Conservation (phyloP, 1,284 basidiomycete species). For the Fistulinella cinereoalba region DNA sequence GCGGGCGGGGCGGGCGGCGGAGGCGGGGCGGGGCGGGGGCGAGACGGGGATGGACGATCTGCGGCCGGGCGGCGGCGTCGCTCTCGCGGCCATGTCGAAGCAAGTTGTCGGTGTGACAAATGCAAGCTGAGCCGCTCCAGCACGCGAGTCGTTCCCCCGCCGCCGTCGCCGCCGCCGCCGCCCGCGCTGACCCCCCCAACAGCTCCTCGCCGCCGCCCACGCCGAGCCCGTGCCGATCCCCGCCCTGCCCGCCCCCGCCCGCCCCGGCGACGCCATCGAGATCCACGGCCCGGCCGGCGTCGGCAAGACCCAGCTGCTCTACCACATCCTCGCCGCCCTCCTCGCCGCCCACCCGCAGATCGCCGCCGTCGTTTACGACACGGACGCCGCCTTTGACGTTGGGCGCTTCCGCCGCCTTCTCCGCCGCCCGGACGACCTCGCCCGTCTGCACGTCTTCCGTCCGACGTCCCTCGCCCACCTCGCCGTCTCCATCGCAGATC, state of each 20-base stretch:
- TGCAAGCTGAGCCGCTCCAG: constrained; percentile 46
- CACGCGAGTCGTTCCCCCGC: constrained; percentile 34
- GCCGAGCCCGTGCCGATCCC: constrained; percentile 32
- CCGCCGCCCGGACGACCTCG: constrained; percentile 35
- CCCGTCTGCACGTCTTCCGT: constrained; percentile 58
- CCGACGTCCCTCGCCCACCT: constrained; percentile 66
- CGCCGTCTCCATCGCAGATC: constrained; percentile 57
- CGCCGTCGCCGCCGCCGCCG: not conserved
- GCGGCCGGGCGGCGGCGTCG: constrained; percentile 45
- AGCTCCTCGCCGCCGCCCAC: constrained; percentile 23
- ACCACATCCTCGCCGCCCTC: constrained; percentile 60
- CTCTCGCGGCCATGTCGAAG: constrained; percentile 36
- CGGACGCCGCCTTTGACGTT: constrained; percentile 61
- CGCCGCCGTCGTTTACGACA: constrained; percentile 65
- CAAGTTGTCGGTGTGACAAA: not conserved
- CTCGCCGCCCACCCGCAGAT: constrained; percentile 50
- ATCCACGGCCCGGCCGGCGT: constrained; percentile 70
- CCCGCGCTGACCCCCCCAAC: constrained; percentile 12
- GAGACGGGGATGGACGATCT: constrained; percentile 32
- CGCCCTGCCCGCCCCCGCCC: constrained; percentile 20
- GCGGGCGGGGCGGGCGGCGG: constrained; percentile 43
- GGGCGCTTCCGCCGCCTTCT: constrained; percentile 54
- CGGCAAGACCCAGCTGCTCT: constrained; percentile 74
- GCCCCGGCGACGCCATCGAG: constrained; percentile 56
- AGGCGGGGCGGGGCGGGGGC: constrained; percentile 34